Percentiles rank a stretch among this genome's conserved stretches.
Conservation (phyloP, 352 stramenopile genomes). For the Phytophthora palmivora region DNA sequence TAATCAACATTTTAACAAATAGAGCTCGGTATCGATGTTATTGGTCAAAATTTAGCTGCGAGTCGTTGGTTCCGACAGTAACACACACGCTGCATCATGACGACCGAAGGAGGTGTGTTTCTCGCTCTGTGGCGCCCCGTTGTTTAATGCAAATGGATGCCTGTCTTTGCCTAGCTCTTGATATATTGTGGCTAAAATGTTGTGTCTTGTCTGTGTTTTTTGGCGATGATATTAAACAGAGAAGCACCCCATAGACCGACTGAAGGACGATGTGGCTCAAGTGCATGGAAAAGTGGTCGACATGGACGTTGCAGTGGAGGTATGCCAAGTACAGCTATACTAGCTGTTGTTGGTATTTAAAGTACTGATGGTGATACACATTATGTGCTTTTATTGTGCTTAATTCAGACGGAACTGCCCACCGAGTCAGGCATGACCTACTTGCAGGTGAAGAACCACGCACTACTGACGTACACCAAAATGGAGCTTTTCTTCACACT, state of each 20-base stretch:
- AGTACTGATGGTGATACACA: too few relatives aligned
- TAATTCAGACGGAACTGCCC: slow-evolving; percentile 56
- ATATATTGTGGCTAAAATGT: slow-evolving; percentile 3
- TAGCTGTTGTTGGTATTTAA: too few relatives aligned
- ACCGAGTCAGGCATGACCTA: slow-evolving; percentile 79
- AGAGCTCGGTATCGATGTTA: not conserved
- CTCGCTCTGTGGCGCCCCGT: slow-evolving; percentile 5
- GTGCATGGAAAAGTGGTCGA: slow-evolving; percentile 63
- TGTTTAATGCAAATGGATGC: slow-evolving; percentile 5
- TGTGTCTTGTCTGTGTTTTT: slow-evolving; percentile 14
- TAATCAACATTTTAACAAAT: too few relatives aligned
- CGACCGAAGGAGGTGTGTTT: slow-evolving; percentile 44
- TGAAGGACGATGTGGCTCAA: slow-evolving; percentile 63
- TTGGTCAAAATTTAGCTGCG: slow-evolving; percentile 4
- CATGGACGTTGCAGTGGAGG: slow-evolving; percentile 52
- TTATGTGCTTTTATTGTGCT: too few relatives aligned
- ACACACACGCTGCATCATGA: slow-evolving; percentile 31
- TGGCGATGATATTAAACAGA: slow-evolving; percentile 36
- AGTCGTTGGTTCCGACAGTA: slow-evolving; percentile 17
- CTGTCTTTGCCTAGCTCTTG: slow-evolving; percentile 1
- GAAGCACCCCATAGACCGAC: slow-evolving; percentile 52
- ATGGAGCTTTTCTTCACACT: slow-evolving; percentile 88
- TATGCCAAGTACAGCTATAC: slow-evolving; percentile 19
- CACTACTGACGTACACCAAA: slow-evolving; percentile 87
- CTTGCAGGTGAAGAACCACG: slow-evolving; percentile 90